These are phyloP conservation scores for Penicillium verrucosum DNA, from an alignment of 2,329 filamentous ascomycete species.

Conservation along the genomic window DNA sequence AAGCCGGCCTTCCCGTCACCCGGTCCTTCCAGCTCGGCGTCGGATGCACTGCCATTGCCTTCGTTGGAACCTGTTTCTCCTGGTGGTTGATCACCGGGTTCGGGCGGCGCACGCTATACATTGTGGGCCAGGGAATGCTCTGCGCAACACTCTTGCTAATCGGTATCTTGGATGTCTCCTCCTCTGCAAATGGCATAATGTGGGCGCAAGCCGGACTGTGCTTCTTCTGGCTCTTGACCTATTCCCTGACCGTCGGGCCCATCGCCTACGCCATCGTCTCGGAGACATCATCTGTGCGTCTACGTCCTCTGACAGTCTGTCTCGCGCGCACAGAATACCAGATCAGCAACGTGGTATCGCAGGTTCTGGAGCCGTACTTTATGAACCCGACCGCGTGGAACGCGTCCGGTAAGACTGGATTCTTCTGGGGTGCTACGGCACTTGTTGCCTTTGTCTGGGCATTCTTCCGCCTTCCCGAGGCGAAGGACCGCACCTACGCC, in stretches of 20 bases:
- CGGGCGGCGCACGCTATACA: slow-evolving; percentile 42
- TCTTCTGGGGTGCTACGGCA: slow-evolving; percentile 40
- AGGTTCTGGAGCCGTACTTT: slow-evolving; percentile 36
- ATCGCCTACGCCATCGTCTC: slow-evolving; percentile 54
- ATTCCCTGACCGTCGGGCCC: slow-evolving; percentile 55
- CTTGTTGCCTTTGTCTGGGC: slow-evolving; percentile 32
- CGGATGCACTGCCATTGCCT: slow-evolving; percentile 53
- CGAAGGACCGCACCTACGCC: slow-evolving; percentile 38
- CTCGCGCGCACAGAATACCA: slow-evolving; percentile 54
- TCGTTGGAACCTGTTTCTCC: slow-evolving; percentile 50
- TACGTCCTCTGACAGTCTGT: slow-evolving; percentile 56
- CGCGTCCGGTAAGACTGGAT: slow-evolving; percentile 38
- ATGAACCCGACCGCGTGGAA: slow-evolving; percentile 38
- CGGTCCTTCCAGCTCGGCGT: slow-evolving; percentile 39
- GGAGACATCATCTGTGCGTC: slow-evolving; percentile 53
- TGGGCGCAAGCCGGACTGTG: slow-evolving; percentile 43
- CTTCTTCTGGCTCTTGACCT: slow-evolving; percentile 55
- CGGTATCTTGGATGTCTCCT: slow-evolving; percentile 24
- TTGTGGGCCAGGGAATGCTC: slow-evolving; percentile 32
- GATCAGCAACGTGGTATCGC: slow-evolving; percentile 48
- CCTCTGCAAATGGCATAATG: slow-evolving; percentile 24
- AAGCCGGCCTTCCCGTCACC: slow-evolving; percentile 36
- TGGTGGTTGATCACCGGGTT: slow-evolving; percentile 45
- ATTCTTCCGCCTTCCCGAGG: slow-evolving; percentile 40
- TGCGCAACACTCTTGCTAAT: slow-evolving; percentile 29